phyloP scores from a whole-genome alignment of 768 basidiomycete genomes.

The Mycena venus region DNA sequence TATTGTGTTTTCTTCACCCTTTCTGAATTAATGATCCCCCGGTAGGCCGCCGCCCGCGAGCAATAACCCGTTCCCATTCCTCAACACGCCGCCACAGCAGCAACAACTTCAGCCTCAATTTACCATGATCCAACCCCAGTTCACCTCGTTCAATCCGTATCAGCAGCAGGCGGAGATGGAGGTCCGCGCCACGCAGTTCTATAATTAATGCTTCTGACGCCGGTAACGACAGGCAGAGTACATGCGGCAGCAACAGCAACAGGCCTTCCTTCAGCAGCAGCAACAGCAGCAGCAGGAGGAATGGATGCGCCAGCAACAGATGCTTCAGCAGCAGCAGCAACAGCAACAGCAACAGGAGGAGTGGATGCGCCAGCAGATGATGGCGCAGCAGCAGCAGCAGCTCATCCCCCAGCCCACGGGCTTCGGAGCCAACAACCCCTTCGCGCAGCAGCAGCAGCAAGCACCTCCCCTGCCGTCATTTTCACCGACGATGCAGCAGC shows the following conservation, averaged over 20 bases:
- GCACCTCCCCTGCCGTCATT: constrained; percentile 50
- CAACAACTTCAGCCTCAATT: constrained; percentile 79
- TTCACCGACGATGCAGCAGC: constrained; percentile 39
- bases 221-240: constrained; percentile 69
- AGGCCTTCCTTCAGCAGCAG: constrained; percentile 41
- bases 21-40: constrained; percentile 14
- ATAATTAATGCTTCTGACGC: background rate
- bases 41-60: constrained; percentile 47
- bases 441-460: constrained; percentile 66
- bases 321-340: constrained; percentile 64
- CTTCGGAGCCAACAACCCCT: constrained; percentile 97
- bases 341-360: constrained; percentile 68
- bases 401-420: constrained; percentile 76
- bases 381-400: constrained; percentile 51
- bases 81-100: constrained; percentile 69
- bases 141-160: constrained; percentile 94
- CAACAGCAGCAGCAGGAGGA: constrained; percentile 60
- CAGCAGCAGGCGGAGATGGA: constrained; percentile 95
- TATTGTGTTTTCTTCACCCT: constrained; percentile 30
- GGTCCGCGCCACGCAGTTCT: constrained; percentile 55
- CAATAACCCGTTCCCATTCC: constrained; percentile 73
- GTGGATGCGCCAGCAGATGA: constrained; percentile 32
- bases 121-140: constrained; percentile 84
- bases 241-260: constrained; percentile 70
- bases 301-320: constrained; percentile 59